Evolutionary conservation across 208 protist genomes (phyloP).

Genomic region (Wallacemonas sp.): DNA sequence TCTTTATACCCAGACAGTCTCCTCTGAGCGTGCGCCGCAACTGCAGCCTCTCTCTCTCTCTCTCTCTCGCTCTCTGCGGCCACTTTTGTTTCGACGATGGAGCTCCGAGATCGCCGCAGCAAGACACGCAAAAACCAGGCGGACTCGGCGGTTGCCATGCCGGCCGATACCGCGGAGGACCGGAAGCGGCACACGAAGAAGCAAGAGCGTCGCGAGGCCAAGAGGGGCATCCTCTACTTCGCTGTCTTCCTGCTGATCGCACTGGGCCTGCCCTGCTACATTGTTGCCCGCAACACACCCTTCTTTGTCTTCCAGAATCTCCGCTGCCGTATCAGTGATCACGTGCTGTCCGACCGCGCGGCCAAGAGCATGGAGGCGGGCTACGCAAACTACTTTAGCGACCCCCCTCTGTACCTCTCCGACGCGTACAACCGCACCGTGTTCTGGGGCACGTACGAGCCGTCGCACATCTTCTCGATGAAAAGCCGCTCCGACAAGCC

Average conservation of each 20-base stretch:
- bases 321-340: conserved; percentile 55
- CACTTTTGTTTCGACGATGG: conserved; percentile 10
- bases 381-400: conserved; percentile 59
- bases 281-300: conserved; percentile 68
- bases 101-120: conserved; percentile 8
- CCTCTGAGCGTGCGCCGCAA: background rate
- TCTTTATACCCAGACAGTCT: background rate
- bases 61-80: conserved; percentile 20
- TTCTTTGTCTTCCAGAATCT: conserved; percentile 85
- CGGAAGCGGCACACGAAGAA: conserved; percentile 24
- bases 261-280: conserved; percentile 50
- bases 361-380: conserved; percentile 51
- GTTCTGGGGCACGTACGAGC: conserved; percentile 87
- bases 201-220: conserved; percentile 23
- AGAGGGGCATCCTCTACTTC: conserved; percentile 44
- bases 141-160: conserved; percentile 29
- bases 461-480: conserved; percentile 79
- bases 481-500: conserved; percentile 66
- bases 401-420: conserved; percentile 69
- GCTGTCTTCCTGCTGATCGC: conserved; percentile 58
- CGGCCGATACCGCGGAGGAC: conserved; percentile 33
- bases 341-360: conserved; percentile 39
- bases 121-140: background rate
- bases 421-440: conserved; percentile 73
- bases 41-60: background rate